phyloP scores from a whole-genome alignment of 768 basidiomycete species.

The Heimioporus sp. region DNA sequence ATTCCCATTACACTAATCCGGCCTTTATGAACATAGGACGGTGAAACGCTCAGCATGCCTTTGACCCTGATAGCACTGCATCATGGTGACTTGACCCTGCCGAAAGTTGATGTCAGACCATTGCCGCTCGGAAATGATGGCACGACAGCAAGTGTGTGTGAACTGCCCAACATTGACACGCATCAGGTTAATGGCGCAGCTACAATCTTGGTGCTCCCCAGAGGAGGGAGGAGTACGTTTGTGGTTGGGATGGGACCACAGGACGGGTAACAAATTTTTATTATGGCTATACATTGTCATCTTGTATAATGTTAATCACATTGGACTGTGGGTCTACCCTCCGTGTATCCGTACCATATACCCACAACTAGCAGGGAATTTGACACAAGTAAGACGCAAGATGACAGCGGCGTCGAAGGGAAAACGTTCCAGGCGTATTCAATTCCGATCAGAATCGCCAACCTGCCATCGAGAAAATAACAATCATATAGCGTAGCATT shows the following conservation, averaged over 20 bases:
- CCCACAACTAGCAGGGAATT: slow-evolving; percentile 54
- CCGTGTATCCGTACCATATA: slow-evolving; percentile 50
- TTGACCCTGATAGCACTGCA: slow-evolving; percentile 85
- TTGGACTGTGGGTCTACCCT: slow-evolving; percentile 29
- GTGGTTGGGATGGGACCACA: slow-evolving; percentile 66
- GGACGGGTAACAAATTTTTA: slow-evolving; percentile 11
- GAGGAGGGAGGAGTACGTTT: slow-evolving; percentile 80
- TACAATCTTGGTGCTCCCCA: slow-evolving; percentile 75
- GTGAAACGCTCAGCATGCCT: slow-evolving; percentile 52
- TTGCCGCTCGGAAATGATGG: slow-evolving; percentile 50
- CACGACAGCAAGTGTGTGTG: slow-evolving; percentile 50
- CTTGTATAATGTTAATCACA: not conserved
- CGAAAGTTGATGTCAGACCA: slow-evolving; percentile 65
- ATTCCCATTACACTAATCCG: not conserved
- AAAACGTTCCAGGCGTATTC: slow-evolving; percentile 90
- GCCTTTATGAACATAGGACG: slow-evolving; percentile 47
- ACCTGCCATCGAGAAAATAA: slow-evolving; percentile 37
- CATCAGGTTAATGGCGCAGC: slow-evolving; percentile 86
- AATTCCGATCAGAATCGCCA: slow-evolving; percentile 56
- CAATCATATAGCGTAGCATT: not conserved
- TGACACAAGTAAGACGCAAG: slow-evolving; percentile 48
- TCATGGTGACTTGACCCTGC: slow-evolving; percentile 77
- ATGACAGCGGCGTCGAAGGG: slow-evolving; percentile 74
- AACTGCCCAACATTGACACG: slow-evolving; percentile 66
- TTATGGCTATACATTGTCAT: not conserved